Conservation (phyloP, 1,284 basidiomycete genomes). For the Anthracocystis walkeri region DNA sequence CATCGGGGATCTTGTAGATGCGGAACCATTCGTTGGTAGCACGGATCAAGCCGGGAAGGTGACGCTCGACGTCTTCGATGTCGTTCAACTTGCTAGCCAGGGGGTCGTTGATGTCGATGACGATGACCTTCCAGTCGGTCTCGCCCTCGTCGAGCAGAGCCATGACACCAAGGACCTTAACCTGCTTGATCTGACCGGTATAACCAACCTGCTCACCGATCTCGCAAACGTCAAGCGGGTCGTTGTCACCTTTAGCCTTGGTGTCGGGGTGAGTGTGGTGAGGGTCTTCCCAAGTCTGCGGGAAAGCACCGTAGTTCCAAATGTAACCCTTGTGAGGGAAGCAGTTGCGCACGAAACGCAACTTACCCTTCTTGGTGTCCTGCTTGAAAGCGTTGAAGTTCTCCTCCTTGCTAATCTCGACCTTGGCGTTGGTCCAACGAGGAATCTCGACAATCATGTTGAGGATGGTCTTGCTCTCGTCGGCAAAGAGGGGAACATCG, state of each 20-base stretch:
- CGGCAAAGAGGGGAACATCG: conserved; percentile 69
- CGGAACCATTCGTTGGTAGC: conserved; percentile 87
- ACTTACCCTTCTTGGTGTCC: conserved; percentile 93
- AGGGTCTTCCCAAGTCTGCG: conserved; percentile 99
- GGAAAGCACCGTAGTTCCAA: conserved; percentile 78
- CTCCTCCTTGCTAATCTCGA: conserved; percentile 99
- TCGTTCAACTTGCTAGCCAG: conserved; percentile 97
- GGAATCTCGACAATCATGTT: conserved; percentile 80
- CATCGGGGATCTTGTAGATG: conserved; percentile 97
- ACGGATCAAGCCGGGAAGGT: conserved; percentile 85
- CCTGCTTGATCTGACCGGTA: conserved; percentile 98
- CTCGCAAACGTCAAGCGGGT: conserved; percentile 99
- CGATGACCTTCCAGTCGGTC: conserved; percentile 71
- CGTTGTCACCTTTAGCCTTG: conserved; percentile 98
- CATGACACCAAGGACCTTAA: conserved; percentile 99
- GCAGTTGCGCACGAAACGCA: conserved; percentile 98
- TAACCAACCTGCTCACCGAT: conserved; percentile 99
- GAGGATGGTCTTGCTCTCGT: conserved; percentile 75
- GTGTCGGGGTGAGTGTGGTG: conserved; percentile 89
- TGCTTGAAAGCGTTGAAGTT: conserved; percentile 99
- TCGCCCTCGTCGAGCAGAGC: conserved; percentile 76
- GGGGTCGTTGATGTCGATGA: conserved; percentile 96
- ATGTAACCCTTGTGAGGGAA: conserved; percentile 98
- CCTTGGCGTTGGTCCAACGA: conserved; percentile 97
- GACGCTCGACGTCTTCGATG: conserved; percentile 98